A percentile compares a stretch with the other conserved stretches of the same genome.
These are phyloP conservation scores for Nakazawaea ambrosiae DNA, from an alignment of 805 yeast genomes.

Conservation along the genomic window DNA sequence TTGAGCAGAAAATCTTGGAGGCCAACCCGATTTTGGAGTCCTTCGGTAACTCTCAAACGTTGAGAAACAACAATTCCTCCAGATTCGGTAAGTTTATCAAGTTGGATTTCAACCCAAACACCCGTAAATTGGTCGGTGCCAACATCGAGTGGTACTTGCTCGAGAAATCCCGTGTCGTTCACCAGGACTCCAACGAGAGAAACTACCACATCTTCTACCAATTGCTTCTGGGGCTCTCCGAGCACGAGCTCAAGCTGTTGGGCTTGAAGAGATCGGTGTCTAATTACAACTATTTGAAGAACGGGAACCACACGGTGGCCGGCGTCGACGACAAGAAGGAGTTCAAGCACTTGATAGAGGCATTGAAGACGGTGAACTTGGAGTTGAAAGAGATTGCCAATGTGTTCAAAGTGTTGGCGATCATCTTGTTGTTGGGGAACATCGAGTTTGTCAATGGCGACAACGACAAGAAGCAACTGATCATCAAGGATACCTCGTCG, in stretches of 20 bases:
- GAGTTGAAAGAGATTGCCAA: slow-evolving; percentile 42
- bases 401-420: slow-evolving; percentile 63
- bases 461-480: slow-evolving; percentile 65
- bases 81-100: slow-evolving; percentile 95
- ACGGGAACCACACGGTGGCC: slow-evolving; percentile 46
- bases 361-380: slow-evolving; percentile 74
- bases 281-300: slow-evolving; percentile 52
- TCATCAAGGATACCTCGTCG: slow-evolving; percentile 37
- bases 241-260: slow-evolving; percentile 37
- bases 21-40: slow-evolving; percentile 95
- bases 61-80: slow-evolving; percentile 88
- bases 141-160: slow-evolving; percentile 89
- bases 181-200: slow-evolving; percentile 70
- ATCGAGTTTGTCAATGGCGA: slow-evolving; percentile 60
- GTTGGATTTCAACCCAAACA: slow-evolving; percentile 55
- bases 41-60: slow-evolving; percentile 96
- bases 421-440: slow-evolving; percentile 81
- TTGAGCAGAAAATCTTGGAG: slow-evolving; percentile 81
- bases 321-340: slow-evolving; percentile 74
- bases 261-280: slow-evolving; percentile 31
- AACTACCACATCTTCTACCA: slow-evolving; percentile 95
- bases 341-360: slow-evolving; percentile 51
- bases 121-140: slow-evolving; percentile 76
- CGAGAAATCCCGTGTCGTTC: slow-evolving; percentile 88
- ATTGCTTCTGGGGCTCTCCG: slow-evolving; percentile 59